Conservation (phyloP, 2,329 filamentous ascomycete species). For the Ceratocystis diversiconidia region DNA sequence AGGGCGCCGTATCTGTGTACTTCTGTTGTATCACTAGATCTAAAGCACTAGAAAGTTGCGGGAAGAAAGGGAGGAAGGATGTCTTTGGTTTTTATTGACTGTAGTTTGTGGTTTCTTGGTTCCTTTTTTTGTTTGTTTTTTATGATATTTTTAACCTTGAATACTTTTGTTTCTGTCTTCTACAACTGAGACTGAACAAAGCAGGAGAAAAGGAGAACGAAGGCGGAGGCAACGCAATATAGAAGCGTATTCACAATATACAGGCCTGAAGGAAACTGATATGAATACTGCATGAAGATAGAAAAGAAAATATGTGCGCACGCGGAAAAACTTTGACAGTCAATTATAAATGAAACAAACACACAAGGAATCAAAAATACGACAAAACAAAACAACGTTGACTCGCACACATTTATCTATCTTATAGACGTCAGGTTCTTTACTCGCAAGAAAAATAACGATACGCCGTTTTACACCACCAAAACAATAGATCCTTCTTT, state of each 20-base stretch:
- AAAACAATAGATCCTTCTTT: not conserved
- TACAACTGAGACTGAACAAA: not conserved
- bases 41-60: not conserved
- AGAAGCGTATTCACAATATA: too few relatives aligned
- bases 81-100: not conserved
- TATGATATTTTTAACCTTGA: not conserved
- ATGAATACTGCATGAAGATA: too few relatives aligned
- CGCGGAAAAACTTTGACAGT: not conserved
- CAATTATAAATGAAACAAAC: not conserved
- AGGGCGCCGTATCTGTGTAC: not conserved
- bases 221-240: not conserved
- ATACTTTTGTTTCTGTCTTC: not conserved
- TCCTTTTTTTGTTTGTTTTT: not conserved
- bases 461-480: not conserved
- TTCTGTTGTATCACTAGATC: slow-evolving; percentile 7
- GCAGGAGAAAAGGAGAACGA: not conserved
- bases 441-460: not conserved
- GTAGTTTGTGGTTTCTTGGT: not conserved
- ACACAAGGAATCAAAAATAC: not conserved
- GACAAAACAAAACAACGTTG: not conserved
- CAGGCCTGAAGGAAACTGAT: too few relatives aligned
- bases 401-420: not conserved
- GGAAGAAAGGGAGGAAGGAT: not conserved
- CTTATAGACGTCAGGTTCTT: not conserved
- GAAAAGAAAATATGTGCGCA: too few relatives aligned